These are phyloP conservation scores for Gastrolobium villosum DNA, from an alignment of 306 rosid species.

Conservation along the genomic window DNA sequence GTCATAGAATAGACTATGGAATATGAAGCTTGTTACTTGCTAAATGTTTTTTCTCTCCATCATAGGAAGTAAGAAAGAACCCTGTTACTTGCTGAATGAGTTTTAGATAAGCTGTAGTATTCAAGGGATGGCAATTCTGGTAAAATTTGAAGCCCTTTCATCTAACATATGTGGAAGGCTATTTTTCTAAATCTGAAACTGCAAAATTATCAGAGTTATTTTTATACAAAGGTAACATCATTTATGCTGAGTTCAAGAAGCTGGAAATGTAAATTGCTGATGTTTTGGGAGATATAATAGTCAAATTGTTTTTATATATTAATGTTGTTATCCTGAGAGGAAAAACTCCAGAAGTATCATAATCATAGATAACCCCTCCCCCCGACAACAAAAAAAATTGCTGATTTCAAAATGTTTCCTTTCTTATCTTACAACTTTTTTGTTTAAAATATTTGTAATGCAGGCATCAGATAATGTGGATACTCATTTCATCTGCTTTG, in stretches of 20 bases:
- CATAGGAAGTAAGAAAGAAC: background rate
- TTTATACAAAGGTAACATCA: background rate
- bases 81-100: background rate
- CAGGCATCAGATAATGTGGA: slow-evolving; percentile 79
- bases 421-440: slow-evolving; percentile 10
- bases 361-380: background rate
- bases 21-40: no score
- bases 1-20: background rate
- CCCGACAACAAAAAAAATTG: background rate
- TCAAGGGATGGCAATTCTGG: background rate
- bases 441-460: slow-evolving; percentile 27
- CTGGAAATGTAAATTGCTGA: slow-evolving; percentile 17
- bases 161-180: background rate
- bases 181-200: background rate
- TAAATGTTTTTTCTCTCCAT: background rate
- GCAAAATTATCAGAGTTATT: background rate
- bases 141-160: background rate
- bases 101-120: slow-evolving; percentile 16
- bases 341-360: background rate
- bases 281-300: slow-evolving; percentile 15
- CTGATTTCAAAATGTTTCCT: background rate
- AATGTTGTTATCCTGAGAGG: slow-evolving; percentile 1
- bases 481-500: slow-evolving; percentile 89
- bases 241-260: slow-evolving; percentile 27
- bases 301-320: background rate